Percentiles rank a stretch among this genome's conserved stretches.
Evolutionary conservation across 176 grass and related monocot genomes (phyloP).

Genomic region (Eragrostis nindensis): DNA sequence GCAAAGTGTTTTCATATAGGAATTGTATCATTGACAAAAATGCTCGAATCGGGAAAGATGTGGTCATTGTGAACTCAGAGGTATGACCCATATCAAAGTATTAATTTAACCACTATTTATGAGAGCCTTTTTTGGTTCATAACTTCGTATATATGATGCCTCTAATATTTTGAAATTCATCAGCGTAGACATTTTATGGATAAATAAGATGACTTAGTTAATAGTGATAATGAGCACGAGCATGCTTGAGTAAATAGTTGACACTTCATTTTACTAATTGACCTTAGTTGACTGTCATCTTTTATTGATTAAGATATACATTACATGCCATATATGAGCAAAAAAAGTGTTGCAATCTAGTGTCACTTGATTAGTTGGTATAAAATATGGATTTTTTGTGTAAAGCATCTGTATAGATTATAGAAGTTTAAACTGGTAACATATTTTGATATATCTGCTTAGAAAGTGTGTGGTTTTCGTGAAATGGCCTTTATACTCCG

Average conservation of each 20-base stretch:
- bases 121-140: background rate
- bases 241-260: background rate
- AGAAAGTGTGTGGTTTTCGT: too few species aligned
- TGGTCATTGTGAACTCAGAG: slow-evolving; percentile 64
- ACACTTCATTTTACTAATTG: background rate
- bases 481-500: too few species aligned
- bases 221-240: background rate
- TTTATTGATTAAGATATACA: slow-evolving; percentile 15
- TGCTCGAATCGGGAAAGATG: slow-evolving; percentile 80
- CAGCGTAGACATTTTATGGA: background rate
- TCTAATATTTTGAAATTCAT: background rate
- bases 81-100: slow-evolving; percentile 28
- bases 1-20: slow-evolving; percentile 29
- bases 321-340: background rate
- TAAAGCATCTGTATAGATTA: background rate
- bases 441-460: too few species aligned
- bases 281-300: background rate
- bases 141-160: background rate
- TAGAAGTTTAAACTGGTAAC: too few species aligned
- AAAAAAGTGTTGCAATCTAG: background rate
- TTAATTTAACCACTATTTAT: background rate
- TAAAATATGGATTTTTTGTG: slow-evolving; percentile 6
- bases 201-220: background rate
- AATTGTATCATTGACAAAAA: slow-evolving; percentile 91
- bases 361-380: background rate